These are phyloP conservation scores for Biscutella laevigata DNA, from an alignment of 441 rosid genomes.

Conservation along the genomic window DNA sequence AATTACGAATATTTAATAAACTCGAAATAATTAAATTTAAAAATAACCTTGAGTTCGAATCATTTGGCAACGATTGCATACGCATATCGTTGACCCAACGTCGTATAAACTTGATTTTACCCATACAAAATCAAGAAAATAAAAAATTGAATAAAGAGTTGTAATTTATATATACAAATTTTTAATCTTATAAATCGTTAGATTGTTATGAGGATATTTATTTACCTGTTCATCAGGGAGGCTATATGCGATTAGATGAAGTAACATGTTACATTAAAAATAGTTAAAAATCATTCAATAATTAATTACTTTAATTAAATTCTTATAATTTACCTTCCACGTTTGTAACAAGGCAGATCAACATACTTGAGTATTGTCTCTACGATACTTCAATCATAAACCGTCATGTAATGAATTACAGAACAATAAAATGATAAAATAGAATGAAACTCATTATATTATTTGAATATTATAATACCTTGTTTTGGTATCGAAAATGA, in stretches of 20 bases:
- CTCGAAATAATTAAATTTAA: neutral
- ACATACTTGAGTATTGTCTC: conserved; percentile 1
- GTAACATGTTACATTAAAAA: neutral
- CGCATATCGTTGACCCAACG: neutral
- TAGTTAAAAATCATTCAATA: no score
- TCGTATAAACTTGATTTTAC: conserved; percentile 3
- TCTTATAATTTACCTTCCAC: conserved; percentile 1
- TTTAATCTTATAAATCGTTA: neutral
- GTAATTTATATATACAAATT: no score
- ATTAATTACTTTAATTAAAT: no score
- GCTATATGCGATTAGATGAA: neutral
- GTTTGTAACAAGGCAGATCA: neutral
- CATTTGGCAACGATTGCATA: neutral
- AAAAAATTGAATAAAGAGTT: no score
- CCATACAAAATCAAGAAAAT: neutral
- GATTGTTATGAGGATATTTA: neutral
- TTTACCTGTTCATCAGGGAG: conserved; percentile 14
- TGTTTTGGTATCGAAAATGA: conserved; percentile 29
- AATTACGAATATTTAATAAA: neutral
- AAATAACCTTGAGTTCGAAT: conserved; percentile 1
- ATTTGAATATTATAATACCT: conserved; percentile 28
- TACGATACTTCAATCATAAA: neutral
- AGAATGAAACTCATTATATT: no score
- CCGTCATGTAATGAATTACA: no score
- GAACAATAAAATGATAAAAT: neutral